Percentiles rank a stretch among this genome's conserved stretches.
Conservation (phyloP, 768 basidiomycete species). For the Auricularia sp. region DNA sequence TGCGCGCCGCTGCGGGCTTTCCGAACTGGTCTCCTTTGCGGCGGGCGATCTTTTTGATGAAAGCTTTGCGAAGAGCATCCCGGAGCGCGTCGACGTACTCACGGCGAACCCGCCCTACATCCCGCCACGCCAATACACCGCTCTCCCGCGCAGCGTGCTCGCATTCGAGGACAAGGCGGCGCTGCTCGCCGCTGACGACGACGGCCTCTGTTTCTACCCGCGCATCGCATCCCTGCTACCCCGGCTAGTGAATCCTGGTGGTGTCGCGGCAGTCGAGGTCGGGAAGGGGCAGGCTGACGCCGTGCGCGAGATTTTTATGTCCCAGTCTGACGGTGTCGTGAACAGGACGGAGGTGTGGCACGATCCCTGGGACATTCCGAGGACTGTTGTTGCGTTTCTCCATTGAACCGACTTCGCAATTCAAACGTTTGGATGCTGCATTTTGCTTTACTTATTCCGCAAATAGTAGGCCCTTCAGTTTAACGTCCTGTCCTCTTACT, state of each 20-base stretch:
- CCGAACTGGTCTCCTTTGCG: constrained; percentile 14
- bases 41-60: constrained; percentile 18
- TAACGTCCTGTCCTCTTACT: too few relatives aligned
- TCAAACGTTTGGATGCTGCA: not conserved
- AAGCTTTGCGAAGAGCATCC: not conserved
- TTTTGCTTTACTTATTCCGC: too few relatives aligned
- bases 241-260: constrained; percentile 40
- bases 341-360: constrained; percentile 55
- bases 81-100: constrained; percentile 57
- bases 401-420: not conserved
- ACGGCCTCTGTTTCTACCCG: constrained; percentile 62
- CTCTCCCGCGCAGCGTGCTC: constrained; percentile 58
- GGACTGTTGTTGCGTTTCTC: constrained; percentile 43
- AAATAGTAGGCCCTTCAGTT: too few relatives aligned
- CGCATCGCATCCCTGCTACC: constrained; percentile 56
- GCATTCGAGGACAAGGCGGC: constrained; percentile 75
- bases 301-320: constrained; percentile 55
- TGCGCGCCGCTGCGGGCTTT: constrained; percentile 18
- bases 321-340: constrained; percentile 33
- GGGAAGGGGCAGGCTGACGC: constrained; percentile 60
- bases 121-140: constrained; percentile 49
- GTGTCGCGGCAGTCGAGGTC: constrained; percentile 67
- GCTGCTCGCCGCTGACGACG: constrained; percentile 54
- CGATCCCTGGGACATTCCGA: constrained; percentile 70
- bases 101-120: constrained; percentile 89